Conservation (phyloP, 129 eudicot genomes). For the Kitagawia praeruptora region DNA sequence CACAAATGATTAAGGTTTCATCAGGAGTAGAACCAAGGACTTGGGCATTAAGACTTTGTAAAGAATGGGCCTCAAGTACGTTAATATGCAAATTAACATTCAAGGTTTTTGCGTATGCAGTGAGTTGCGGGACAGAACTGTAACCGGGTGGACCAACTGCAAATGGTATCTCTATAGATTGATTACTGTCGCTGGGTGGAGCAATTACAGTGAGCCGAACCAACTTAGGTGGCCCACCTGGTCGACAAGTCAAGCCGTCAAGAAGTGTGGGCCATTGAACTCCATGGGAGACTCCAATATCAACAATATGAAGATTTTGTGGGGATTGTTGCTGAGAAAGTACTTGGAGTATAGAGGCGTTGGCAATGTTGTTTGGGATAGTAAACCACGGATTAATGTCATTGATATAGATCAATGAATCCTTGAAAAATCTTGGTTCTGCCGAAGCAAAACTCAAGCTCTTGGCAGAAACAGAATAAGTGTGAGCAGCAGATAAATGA, state of each 20-base stretch:
- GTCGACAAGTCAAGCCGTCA: conserved; percentile 58
- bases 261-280: conserved; percentile 81
- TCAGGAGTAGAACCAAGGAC: conserved; percentile 39
- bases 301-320: conserved; percentile 53
- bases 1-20: conserved; percentile 56
- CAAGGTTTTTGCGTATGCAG: conserved; percentile 38
- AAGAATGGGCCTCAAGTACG: conserved; percentile 34
- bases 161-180: conserved; percentile 34
- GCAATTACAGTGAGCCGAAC: conserved; percentile 63
- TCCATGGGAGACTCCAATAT: conserved; percentile 79
- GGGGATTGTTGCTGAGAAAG: conserved; percentile 35
- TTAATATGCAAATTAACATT: conserved; percentile 66
- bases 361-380: conserved; percentile 70
- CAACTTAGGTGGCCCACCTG: conserved; percentile 72
- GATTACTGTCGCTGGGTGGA: conserved; percentile 29
- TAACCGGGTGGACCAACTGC: conserved; percentile 45
- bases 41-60: conserved; percentile 44
- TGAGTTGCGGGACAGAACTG: conserved; percentile 45
- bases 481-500: conserved; percentile 43
- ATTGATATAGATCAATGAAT: conserved; percentile 49
- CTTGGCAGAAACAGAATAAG: conserved; percentile 16
- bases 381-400: conserved; percentile 80
- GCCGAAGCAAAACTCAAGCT: conserved; percentile 36
- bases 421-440: conserved; percentile 45
- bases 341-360: conserved; percentile 61